These are phyloP conservation scores for Sarocladiaceae sp. DNA, from an alignment of 2,329 filamentous ascomycete genomes.

Conservation along the genomic window DNA sequence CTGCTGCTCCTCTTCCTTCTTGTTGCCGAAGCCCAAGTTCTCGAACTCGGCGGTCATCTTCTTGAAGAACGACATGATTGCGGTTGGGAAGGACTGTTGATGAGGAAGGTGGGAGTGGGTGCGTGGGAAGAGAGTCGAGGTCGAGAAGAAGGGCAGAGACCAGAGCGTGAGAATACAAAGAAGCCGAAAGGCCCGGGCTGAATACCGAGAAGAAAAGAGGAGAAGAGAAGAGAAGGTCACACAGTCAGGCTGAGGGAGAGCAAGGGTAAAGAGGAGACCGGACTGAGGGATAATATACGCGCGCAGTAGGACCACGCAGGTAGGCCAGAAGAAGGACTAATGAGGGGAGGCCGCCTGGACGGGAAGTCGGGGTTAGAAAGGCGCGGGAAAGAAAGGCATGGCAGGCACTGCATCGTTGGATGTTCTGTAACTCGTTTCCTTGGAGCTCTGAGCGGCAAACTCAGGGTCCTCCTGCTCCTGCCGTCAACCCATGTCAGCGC, in stretches of 20 bases:
- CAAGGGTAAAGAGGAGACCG: neutral
- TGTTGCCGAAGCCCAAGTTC: conserved; percentile 41
- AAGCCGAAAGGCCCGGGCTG: neutral
- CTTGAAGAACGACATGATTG: conserved; percentile 40
- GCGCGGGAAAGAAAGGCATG: neutral
- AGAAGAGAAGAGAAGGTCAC: neutral
- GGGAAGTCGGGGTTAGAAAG: neutral
- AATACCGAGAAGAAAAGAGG: neutral
- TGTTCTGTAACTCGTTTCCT: neutral
- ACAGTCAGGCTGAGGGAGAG: neutral
- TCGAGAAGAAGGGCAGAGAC: neutral
- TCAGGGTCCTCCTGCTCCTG: neutral
- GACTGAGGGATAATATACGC: neutral
- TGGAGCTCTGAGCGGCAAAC: neutral
- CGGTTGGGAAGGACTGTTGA: neutral
- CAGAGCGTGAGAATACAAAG: neutral
- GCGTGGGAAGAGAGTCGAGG: neutral
- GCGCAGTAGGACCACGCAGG: neutral
- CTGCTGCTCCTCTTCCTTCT: conserved; percentile 24
- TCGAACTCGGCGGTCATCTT: conserved; percentile 40
- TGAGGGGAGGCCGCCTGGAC: conserved; percentile 2
- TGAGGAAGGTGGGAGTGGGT: neutral
- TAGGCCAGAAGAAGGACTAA: neutral
- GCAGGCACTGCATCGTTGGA: neutral
- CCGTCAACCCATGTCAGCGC: neutral